Conservation (phyloP, 129 eudicot species). For the Flaveria sonorensis region DNA sequence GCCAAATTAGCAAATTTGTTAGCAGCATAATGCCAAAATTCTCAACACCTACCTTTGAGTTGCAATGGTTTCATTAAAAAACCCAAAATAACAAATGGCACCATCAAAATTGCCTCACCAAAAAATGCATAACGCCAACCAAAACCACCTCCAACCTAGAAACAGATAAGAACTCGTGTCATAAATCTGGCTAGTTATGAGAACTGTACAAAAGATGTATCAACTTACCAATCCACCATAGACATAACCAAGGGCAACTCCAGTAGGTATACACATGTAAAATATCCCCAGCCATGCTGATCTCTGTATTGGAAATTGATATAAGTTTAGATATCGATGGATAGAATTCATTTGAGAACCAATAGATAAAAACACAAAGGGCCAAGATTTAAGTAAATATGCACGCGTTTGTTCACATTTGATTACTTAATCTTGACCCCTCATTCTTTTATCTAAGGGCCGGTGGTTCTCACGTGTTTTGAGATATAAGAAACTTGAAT, state of each 20-base stretch:
- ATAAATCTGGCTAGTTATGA: background rate
- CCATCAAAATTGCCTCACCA: constrained; percentile 72
- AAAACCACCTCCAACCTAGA: constrained; percentile 55
- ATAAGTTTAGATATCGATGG: background rate
- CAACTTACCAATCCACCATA: constrained; percentile 79
- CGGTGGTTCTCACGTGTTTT: background rate
- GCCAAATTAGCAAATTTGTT: constrained; percentile 6
- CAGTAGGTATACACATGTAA: constrained; percentile 96
- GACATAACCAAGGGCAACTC: constrained; percentile 88
- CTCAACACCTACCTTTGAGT: constrained; percentile 57
- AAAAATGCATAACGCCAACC: constrained; percentile 82
- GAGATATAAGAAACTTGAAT: background rate
- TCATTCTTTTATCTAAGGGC: background rate
- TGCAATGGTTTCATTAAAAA: constrained; percentile 78
- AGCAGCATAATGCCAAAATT: background rate
- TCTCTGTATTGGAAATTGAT: constrained; percentile 46
- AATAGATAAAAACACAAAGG: background rate
- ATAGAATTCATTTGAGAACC: background rate
- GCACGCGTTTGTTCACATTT: background rate
- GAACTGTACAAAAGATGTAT: background rate
- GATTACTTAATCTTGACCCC: background rate
- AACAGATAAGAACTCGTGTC: constrained; percentile 10
- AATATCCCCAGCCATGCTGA: constrained; percentile 90
- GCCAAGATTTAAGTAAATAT: background rate
- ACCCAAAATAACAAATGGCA: constrained; percentile 81